Evolutionary conservation across 768 basidiomycete species (phyloP), one percentile per base, ranked within the genome.

Genomic region (Lactifluus hygrophoroides): DNA sequence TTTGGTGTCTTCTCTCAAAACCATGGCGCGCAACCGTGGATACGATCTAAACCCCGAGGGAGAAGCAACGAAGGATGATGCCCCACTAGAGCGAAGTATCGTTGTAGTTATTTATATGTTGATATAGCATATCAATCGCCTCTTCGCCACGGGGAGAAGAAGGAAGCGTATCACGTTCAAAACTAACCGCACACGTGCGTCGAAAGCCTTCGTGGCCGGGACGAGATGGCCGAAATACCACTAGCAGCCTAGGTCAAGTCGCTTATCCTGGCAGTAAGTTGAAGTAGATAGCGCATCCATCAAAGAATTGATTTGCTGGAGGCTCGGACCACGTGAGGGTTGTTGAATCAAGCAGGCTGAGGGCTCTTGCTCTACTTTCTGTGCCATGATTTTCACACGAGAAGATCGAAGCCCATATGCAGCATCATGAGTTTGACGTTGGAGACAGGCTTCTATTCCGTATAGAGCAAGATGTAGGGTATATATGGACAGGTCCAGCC

Each of bases 141-240:
- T 43, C 10, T 43, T 43, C 11, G 21, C 21, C 21, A 30, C 21
- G 44, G 23, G 8, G 23, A 34, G 53, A 47, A 50, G 37, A 43
- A 10, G 51, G 52, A 59, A 37, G 42, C 35, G 5, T 11, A 14
- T 40, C n/a, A 47, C 16, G 40, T 25, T 2, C 19, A 30, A 43
- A 43, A 28, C 44, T 51, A 30, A 25, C 1, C 17, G 23, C 58
- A 21, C 58, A 55, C 58, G 58, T 59, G 58, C 47, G 48, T 44
- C 42, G 16, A 28, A 37, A 38, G 57, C 32, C 21, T 38, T 40
- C 21, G 51, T 51, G 35, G 16, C 50, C 6, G 6, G 5, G 42
- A 35, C 56, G 43, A 44, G 43, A 35, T 23, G 13, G 42, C 46
- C 17, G 40, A 30, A 42, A 56, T 32, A 56, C 23, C 19, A 56